Evolutionary conservation across 257 asterid species (phyloP), one percentile per base, ranked within the genome.

Genomic region (Petunia axillaris): DNA sequence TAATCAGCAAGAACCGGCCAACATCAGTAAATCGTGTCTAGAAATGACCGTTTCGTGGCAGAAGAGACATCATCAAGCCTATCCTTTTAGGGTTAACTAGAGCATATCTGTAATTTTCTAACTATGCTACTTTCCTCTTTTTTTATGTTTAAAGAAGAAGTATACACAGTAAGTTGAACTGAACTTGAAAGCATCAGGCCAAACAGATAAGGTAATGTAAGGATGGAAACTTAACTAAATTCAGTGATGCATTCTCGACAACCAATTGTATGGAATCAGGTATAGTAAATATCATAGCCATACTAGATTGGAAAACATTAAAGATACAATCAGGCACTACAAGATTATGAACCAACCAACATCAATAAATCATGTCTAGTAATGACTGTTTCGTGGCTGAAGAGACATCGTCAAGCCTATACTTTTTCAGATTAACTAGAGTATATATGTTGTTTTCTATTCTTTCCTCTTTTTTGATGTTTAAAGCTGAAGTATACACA

Each of bases 1-100:
- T 25, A 16, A 71, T 71, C 60, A 25, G 44, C 44, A 48, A 71
- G 77, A 48, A 70, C 77, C 41, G 46, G 77, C 37, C 60, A 70
- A 70, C 43, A 46, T 70, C 76, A 68, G 76, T 44, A 68, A 70
- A 41, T 70, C 59, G 0, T 71, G 44, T 71, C 50, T 70, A 41
- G 8, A 25, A 71, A 37, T 48, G 60, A 71, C 44, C 25, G 77
- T 36, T 71, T 48, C 50, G 5, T 48, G 35, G 60, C 60, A 71
- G 60, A 71, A 71, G 44, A 48, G 77, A 71, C 77, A 25, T 71
- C 35, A 37, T 35, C 60, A 48, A 71, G 60, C 41, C 44, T 48
- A 25, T 71, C 77, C 25, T 71, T 48, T 44, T 11, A 2, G 60
- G 60, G 25, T 71, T 71, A 66, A 8, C 75, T 41, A 71, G 60